Conservation (phyloP, 225 moss, liverwort and hornwort genomes). For the Antitrichia curtipendula region DNA sequence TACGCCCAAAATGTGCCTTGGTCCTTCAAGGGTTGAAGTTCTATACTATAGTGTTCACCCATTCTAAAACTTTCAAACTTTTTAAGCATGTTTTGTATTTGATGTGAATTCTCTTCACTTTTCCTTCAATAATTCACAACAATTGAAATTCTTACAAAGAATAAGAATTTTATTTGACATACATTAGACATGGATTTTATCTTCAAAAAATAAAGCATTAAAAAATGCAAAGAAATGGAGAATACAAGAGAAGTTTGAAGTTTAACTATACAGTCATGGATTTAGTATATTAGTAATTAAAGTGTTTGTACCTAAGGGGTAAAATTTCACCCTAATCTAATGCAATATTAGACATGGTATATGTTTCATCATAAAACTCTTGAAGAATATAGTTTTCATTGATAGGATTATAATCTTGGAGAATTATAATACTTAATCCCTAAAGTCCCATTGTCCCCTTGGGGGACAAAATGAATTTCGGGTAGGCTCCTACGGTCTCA, state of each 20-base stretch:
- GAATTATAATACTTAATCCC: background rate
- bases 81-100: background rate
- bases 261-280: fast-evolving
- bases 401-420: background rate
- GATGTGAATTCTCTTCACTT: background rate
- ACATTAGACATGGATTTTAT: background rate
- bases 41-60: background rate
- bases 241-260: background rate
- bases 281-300: background rate
- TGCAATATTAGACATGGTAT: background rate
- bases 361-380: background rate
- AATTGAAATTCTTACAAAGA: background rate
- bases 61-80: background rate
- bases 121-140: background rate
- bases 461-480: too few species aligned
- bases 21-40: too few species aligned
- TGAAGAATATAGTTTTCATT: background rate
- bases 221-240: fast-evolving
- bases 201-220: background rate
- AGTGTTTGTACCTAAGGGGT: background rate
- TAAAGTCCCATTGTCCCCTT: too few species aligned
- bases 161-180: background rate
- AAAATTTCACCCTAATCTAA: background rate
- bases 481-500: too few species aligned
- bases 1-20: too few species aligned